Base-by-base conservation (phyloP, 2,329 filamentous ascomycete genomes). In the Madurella fahalii region DNA sequence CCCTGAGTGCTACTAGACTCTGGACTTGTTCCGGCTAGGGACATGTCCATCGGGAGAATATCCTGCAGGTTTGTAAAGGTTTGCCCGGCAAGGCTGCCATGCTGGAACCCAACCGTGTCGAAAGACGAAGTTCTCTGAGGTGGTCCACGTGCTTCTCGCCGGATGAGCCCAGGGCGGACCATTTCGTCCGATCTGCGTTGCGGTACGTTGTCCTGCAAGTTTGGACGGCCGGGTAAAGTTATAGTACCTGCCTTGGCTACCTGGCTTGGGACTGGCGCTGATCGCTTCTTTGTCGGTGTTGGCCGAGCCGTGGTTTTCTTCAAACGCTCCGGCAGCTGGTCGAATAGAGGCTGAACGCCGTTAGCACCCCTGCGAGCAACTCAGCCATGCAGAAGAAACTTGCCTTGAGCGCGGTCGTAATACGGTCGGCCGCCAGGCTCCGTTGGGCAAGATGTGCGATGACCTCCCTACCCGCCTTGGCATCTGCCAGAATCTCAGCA, bases 381-480 rank as follows among this genome's bases (percentile, higher is more conserved):
- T 18, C 5, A 7, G n/a, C 15, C 39, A 8, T 5, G 8, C 16
- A 11, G 16, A 8, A 11, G 9, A 44, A 45, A 73, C 83, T 69
- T 77, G 93, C 90, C 67, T 84, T 82, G 30, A 99, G 77, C 40
- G 89, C 87, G 44, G 78, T 79, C 1, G 89, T 90, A 65, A 95
- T 94, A 58, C 90, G 80, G 67, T 96, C 90, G 2, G 94, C 94
- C 37, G 92, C 91, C 77, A 95, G 80, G 66, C 91, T 96, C 64
- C 87, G 86, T 64, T 88, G 85, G 2, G 91, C 87, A 54, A 97
- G 78, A 15, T 84, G 85, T 48, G 85, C 83, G 57, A 97, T 81
- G 58, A 92, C 89, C 60, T 93, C 86, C 65, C 89, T 89, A 16
- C 93, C 94, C 59, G 90, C 87, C 57, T 85, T 80, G 0, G 92